Conservation (phyloP, 768 basidiomycete genomes). For the Daedaleopsis nitida region DNA sequence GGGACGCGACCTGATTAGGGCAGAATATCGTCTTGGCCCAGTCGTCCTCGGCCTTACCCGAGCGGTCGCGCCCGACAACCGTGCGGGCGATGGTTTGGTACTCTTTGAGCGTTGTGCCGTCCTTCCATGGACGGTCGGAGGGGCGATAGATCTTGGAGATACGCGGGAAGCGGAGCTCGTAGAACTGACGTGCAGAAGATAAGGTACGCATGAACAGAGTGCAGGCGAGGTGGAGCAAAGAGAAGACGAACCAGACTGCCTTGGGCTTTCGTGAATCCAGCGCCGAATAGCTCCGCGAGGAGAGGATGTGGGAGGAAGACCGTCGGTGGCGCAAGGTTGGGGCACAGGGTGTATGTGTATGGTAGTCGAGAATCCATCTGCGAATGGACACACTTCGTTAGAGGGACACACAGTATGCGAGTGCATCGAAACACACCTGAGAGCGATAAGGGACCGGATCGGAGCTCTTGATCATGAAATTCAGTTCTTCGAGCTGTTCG, state of each 20-base stretch:
- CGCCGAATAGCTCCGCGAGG: constrained; percentile 75
- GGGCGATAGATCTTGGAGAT: constrained; percentile 67
- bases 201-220: not conserved
- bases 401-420: not conserved
- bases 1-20: constrained; percentile 38
- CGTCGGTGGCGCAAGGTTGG: constrained; percentile 51
- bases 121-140: constrained; percentile 66
- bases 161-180: constrained; percentile 84
- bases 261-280: constrained; percentile 77
- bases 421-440: constrained; percentile 21
- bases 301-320: constrained; percentile 63
- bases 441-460: constrained; percentile 37
- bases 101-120: constrained; percentile 49
- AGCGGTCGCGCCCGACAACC: constrained; percentile 53
- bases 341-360: constrained; percentile 56
- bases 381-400: not conserved
- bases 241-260: constrained; percentile 48
- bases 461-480: constrained; percentile 60
- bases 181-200: constrained; percentile 49
- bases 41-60: constrained; percentile 53
- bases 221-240: not conserved
- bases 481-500: constrained; percentile 68
- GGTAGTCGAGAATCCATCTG: constrained; percentile 35
- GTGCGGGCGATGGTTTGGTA: constrained; percentile 58
- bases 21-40: constrained; percentile 41